phyloP scores from a whole-genome alignment of 805 yeast genomes.

The Cyberlindnera xylosilytica region DNA sequence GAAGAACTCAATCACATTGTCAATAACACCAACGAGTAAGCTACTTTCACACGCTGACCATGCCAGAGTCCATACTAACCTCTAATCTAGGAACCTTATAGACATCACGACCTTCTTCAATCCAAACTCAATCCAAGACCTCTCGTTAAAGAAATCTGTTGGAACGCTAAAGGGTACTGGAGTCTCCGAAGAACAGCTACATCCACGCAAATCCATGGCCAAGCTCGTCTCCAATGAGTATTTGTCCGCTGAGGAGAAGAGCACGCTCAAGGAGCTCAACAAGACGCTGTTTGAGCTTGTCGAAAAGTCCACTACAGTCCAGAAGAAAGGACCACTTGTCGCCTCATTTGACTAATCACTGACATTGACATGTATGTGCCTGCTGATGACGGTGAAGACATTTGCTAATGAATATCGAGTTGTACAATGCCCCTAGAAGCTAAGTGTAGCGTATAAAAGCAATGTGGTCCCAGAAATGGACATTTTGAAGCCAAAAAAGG shows the following conservation, averaged over 20 bases:
- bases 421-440: no score
- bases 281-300: constrained; percentile 14
- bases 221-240: constrained; percentile 14
- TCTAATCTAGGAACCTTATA: constrained; percentile 14
- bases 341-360: constrained; percentile 19
- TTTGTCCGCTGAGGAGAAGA: constrained; percentile 16
- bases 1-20: constrained; percentile 45
- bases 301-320: constrained; percentile 12
- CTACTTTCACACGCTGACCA: neutral
- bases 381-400: no score
- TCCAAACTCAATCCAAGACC: constrained; percentile 13
- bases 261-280: constrained; percentile 14
- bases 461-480: no score
- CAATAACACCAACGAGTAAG: constrained; percentile 34
- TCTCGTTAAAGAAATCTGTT: constrained; percentile 15
- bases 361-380: no score
- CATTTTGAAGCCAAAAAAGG: no score
- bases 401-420: no score
- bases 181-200: constrained; percentile 1
- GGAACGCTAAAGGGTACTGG: constrained; percentile 8
- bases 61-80: neutral
- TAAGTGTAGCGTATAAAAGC: no score
- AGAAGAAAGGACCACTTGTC: constrained; percentile 21
- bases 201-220: constrained; percentile 7
- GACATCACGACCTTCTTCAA: constrained; percentile 26